A percentile compares a stretch with the other conserved stretches of the same genome.
Evolutionary conservation across 768 basidiomycete genomes (phyloP).

Genomic region (Rhodotorula taiwanensis): DNA sequence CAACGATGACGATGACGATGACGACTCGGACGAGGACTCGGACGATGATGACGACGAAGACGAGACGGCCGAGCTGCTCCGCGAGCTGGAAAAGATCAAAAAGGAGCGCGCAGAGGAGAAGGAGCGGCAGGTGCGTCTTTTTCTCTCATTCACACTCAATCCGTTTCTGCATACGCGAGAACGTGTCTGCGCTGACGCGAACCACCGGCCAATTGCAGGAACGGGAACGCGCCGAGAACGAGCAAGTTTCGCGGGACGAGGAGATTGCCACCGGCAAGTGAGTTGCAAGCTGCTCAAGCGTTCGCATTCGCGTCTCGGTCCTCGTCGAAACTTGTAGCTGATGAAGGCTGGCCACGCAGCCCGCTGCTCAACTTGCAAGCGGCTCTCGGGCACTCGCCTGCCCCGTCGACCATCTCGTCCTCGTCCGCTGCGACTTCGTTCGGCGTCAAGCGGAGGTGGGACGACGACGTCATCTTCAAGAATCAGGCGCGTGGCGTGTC

Average conservation of each 20-base stretch:
- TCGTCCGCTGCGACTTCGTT: constrained; percentile 11
- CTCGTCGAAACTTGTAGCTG: no score
- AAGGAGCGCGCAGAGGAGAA: constrained; percentile 92
- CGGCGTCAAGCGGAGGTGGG: constrained; percentile 39
- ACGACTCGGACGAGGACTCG: constrained; percentile 56
- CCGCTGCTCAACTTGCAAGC: constrained; percentile 85
- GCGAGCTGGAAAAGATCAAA: constrained; percentile 98
- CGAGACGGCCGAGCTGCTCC: constrained; percentile 70
- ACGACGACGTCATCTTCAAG: constrained; percentile 88
- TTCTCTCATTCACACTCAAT: background rate
- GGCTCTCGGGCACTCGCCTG: constrained; percentile 67
- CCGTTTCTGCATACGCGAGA: background rate
- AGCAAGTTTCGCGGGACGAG: constrained; percentile 56
- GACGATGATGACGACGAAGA: constrained; percentile 80
- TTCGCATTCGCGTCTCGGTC: background rate
- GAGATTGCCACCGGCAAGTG: constrained; percentile 65
- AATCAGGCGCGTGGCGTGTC: constrained; percentile 79
- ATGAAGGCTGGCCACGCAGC: constrained; percentile 51
- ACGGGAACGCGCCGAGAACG: constrained; percentile 61
- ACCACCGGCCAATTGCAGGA: constrained; percentile 50
- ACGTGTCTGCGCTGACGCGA: background rate
- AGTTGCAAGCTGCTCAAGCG: background rate
- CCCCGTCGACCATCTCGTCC: constrained; percentile 42
- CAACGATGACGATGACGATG: constrained; percentile 38
- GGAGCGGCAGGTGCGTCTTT: constrained; percentile 50